phyloP scores from a whole-genome alignment of 2,329 filamentous ascomycete genomes.

The Sporothrix mexicana region DNA sequence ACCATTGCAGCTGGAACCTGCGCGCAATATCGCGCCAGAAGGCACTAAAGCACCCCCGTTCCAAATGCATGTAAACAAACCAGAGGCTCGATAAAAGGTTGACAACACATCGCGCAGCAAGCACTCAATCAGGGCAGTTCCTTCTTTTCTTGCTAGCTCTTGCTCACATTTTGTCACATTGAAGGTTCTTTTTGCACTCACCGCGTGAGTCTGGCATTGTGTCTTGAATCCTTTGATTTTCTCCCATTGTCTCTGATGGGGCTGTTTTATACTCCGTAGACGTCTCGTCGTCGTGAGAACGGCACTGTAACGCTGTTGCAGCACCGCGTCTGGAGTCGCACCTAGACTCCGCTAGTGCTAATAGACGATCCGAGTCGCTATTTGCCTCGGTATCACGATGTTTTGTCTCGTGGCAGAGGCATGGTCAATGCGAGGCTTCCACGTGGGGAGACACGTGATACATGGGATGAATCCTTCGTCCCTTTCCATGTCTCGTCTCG shows the following conservation, averaged over 20 bases:
- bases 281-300: not conserved
- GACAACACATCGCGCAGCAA: slow-evolving; percentile 23
- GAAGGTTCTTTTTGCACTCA: not conserved
- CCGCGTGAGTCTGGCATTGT: not conserved
- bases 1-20: slow-evolving; percentile 22
- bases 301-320: not conserved
- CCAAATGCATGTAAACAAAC: slow-evolving; percentile 21
- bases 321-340: slow-evolving; percentile 14
- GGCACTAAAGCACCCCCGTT: not conserved
- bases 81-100: slow-evolving; percentile 17
- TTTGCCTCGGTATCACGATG: slow-evolving; percentile 29
- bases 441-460: slow-evolving; percentile 27
- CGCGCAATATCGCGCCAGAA: slow-evolving; percentile 15
- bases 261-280: not conserved
- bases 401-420: slow-evolving; percentile 22
- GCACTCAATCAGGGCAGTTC: not conserved
- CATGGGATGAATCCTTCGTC: too few species aligned
- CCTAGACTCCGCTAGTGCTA: not conserved
- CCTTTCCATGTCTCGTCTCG: not conserved
- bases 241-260: not conserved
- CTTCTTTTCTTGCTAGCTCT: not conserved
- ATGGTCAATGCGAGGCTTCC: not conserved
- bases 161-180: not conserved
- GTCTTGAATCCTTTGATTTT: not conserved
- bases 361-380: not conserved